Evolutionary conservation across 495 filamentous ascomycete genomes (phyloP).

Genomic region (Ramalina peruviana): DNA sequence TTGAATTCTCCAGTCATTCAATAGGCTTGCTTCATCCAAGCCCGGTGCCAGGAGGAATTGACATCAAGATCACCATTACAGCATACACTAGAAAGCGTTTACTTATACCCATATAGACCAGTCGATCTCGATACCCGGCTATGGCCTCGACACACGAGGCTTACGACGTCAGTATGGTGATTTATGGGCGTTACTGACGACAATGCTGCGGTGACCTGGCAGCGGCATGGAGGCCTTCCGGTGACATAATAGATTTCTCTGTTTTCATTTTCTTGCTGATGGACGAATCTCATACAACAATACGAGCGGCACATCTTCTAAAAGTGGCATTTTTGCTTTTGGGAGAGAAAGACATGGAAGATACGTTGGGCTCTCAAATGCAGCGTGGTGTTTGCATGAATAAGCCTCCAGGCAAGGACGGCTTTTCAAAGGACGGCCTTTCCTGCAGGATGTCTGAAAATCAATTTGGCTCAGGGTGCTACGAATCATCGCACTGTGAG

Average conservation of each 20-base stretch:
- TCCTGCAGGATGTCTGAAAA: too few species aligned
- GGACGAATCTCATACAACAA: too few species aligned
- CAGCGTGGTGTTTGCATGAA: too few species aligned
- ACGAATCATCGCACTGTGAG: too few species aligned
- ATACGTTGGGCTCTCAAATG: too few species aligned
- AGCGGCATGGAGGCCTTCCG: slow-evolving; percentile 10
- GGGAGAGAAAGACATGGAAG: too few species aligned
- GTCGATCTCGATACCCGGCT: slow-evolving; percentile 10
- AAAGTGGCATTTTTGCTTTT: too few species aligned
- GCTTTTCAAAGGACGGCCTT: too few species aligned
- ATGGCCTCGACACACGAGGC: slow-evolving; percentile 1
- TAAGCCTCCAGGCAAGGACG: too few species aligned
- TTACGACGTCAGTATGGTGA: not conserved
- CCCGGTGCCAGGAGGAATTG: slow-evolving; percentile 14
- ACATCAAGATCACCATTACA: slow-evolving; percentile 27
- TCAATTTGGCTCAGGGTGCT: too few species aligned
- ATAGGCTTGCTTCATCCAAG: slow-evolving; percentile 4
- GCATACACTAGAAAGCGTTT: slow-evolving; percentile 75
- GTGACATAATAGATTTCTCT: slow-evolving; percentile 18
- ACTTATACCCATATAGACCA: slow-evolving; percentile 28
- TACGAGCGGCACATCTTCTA: too few species aligned
- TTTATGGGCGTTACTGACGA: slow-evolving; percentile 13
- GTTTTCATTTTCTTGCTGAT: slow-evolving; percentile 8
- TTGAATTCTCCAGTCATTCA: not conserved
- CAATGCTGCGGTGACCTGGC: slow-evolving; percentile 10